A percentile compares a stretch with the other conserved stretches of the same genome.
Conservation (phyloP, 1,284 basidiomycete genomes). For the Puccinia novopanici region DNA sequence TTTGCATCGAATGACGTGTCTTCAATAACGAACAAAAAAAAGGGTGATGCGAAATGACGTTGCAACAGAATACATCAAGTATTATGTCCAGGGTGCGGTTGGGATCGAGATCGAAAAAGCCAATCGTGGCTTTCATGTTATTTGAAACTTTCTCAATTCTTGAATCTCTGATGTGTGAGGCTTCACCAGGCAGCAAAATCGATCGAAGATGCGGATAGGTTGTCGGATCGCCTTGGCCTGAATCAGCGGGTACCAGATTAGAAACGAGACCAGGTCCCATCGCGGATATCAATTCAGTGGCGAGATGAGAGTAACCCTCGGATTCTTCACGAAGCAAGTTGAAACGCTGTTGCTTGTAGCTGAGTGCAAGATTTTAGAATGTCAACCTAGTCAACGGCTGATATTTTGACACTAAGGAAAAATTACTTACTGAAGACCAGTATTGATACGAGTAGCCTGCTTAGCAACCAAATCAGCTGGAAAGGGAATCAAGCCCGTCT, state of each 20-base stretch:
- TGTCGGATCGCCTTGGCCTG: conserved; percentile 8
- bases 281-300: conserved; percentile 77
- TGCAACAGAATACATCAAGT: conserved; percentile 81
- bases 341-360: conserved; percentile 97
- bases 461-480: conserved; percentile 42
- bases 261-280: conserved; percentile 69
- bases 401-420: conserved; percentile 1
- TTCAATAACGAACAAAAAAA: conserved; percentile 87
- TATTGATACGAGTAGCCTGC: conserved; percentile 46
- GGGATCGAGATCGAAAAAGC: conserved; percentile 90
- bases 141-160: conserved; percentile 78
- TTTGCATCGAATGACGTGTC: conserved; percentile 73
- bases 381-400: neutral
- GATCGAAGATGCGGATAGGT: conserved; percentile 53
- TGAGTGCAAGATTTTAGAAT: conserved; percentile 52
- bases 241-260: conserved; percentile 58
- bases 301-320: conserved; percentile 92
- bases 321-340: conserved; percentile 95
- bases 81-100: conserved; percentile 91
- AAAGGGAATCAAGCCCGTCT: conserved; percentile 41
- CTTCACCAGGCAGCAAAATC: conserved; percentile 58
- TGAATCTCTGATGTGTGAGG: conserved; percentile 64
- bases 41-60: conserved; percentile 78
- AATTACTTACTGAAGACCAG: conserved; percentile 35
- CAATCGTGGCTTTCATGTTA: conserved; percentile 81